These are phyloP conservation scores for Pseudonitzschia pungens DNA, from an alignment of 108 stramenopile genomes.

Conservation along the genomic window DNA sequence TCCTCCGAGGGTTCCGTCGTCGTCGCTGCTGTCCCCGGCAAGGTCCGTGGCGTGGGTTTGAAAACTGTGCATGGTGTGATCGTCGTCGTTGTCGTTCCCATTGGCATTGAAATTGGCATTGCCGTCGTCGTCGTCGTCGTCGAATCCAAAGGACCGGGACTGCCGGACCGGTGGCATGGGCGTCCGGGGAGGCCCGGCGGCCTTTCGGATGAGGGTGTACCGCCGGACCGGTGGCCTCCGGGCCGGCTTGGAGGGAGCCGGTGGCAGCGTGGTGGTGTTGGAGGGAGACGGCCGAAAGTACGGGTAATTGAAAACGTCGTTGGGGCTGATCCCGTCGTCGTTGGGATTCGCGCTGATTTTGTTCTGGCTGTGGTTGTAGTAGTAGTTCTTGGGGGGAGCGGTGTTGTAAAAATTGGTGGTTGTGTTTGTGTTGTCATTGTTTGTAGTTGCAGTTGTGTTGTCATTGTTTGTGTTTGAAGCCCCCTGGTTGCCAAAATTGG, in stretches of 20 bases:
- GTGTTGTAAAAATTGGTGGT: background rate
- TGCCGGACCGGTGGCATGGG: slow-evolving; percentile 25
- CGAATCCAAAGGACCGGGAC: background rate
- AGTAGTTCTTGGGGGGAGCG: background rate
- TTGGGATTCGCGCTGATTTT: background rate
- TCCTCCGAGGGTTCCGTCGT: background rate
- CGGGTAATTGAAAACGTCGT: slow-evolving; percentile 55
- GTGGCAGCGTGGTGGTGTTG: slow-evolving; percentile 14
- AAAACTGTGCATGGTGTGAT: background rate
- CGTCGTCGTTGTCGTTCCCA: slow-evolving; percentile 1
- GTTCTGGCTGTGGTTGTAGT: slow-evolving; percentile 8
- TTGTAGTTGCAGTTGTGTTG: background rate
- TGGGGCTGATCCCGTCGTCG: slow-evolving; percentile 48
- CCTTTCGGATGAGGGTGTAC: slow-evolving; percentile 33
- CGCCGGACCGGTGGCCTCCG: slow-evolving; percentile 19
- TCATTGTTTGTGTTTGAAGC: background rate
- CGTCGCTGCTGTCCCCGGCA: slow-evolving; percentile 13
- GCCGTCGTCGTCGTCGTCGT: background rate
- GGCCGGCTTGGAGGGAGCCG: slow-evolving; percentile 35
- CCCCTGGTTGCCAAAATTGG: slow-evolving; percentile 1
- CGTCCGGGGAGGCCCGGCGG: slow-evolving; percentile 29
- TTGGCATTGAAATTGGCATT: too few relatives aligned
- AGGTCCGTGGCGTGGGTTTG: background rate
- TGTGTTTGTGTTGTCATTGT: slow-evolving; percentile 1
- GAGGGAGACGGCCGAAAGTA: slow-evolving; percentile 16